phyloP scores from a whole-genome alignment of 768 basidiomycete genomes.

The Pholiota conissans region DNA sequence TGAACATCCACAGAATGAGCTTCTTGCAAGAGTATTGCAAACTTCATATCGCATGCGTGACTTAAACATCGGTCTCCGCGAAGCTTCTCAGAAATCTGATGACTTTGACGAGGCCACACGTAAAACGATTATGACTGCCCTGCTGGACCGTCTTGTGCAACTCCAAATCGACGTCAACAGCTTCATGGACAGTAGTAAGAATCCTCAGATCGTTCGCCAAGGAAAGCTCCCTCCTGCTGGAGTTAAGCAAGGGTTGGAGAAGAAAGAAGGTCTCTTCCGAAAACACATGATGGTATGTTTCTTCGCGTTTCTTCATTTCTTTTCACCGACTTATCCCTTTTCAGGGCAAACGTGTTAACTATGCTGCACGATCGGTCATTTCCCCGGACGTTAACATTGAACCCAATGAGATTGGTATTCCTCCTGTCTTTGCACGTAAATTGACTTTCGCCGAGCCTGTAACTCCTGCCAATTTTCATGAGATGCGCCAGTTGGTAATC shows the following conservation, averaged over 20 bases:
- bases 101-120: constrained; percentile 50
- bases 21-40: constrained; percentile 75
- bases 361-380: constrained; percentile 99
- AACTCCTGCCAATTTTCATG: constrained; percentile 85
- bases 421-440: constrained; percentile 95
- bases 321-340: background rate
- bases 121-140: constrained; percentile 57
- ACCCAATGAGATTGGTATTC: constrained; percentile 97
- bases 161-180: constrained; percentile 95
- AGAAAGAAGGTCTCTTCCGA: constrained; percentile 97
- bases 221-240: constrained; percentile 92
- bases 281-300: constrained; percentile 96
- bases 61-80: constrained; percentile 63
- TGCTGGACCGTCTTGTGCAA: constrained; percentile 84
- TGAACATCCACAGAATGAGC: constrained; percentile 95
- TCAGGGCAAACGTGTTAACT: constrained; percentile 98
- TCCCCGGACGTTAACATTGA: constrained; percentile 99
- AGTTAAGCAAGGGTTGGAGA: constrained; percentile 95
- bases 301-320: background rate
- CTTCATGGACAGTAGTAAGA: constrained; percentile 96
- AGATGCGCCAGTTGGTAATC: constrained; percentile 87
- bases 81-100: constrained; percentile 59
- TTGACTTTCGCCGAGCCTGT: constrained; percentile 98
- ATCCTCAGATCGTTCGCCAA: constrained; percentile 79
- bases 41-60: constrained; percentile 83